Evolutionary conservation across 1,284 basidiomycete species (phyloP), one percentile per base, ranked within the genome.

Genomic region (Ustilago nuda): DNA sequence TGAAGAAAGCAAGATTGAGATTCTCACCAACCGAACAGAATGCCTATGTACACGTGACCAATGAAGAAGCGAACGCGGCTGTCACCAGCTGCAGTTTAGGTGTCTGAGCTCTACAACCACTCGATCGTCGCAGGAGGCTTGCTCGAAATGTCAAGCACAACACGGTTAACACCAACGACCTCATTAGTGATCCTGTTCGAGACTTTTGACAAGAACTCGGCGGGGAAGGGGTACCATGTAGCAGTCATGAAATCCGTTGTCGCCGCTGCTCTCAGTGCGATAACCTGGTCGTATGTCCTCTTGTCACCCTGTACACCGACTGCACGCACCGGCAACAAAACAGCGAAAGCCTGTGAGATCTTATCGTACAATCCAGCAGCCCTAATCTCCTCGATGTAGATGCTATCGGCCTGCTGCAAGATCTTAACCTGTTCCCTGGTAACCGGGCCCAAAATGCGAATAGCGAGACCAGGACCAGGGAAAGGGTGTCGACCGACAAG

Each of bases 111-210:
- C 57, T 78, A 84, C 63, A 84, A 76, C 82, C 82, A 84, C 64
- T 88, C 88, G 85, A 87, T 88, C 78, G 89, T 89, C 75, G 93
- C 94, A 61, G 97, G 96, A 46, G 96, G 97, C 88, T 99, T 99
- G 70, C 93, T 95, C 15, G 96, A 97, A 70, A 99, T 94, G 86
- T 99, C 97, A 39, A 80, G 72, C 23, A 84, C 82, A 8, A 88
- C 86, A 45, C 87, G 72, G 72, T 87, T 87, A 85, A 98, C 91
- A 30, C 96, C 96, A 75, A 89, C 88, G 7, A 97, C 95, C 88
- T 99, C 97, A 87, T 99, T 99, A 51, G 97, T 99, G 83, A 99
- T 99, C 62, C 97, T 90, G 61, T 94, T 96, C 23, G 95, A 98
- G 81, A 99, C 95, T 82, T 92, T 92, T 80, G 92, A 91, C 68